A percentile compares a stretch with the other conserved stretches of the same genome.
Conservation (phyloP, 2,329 filamentous ascomycete species). For the Knufia fluminis region DNA sequence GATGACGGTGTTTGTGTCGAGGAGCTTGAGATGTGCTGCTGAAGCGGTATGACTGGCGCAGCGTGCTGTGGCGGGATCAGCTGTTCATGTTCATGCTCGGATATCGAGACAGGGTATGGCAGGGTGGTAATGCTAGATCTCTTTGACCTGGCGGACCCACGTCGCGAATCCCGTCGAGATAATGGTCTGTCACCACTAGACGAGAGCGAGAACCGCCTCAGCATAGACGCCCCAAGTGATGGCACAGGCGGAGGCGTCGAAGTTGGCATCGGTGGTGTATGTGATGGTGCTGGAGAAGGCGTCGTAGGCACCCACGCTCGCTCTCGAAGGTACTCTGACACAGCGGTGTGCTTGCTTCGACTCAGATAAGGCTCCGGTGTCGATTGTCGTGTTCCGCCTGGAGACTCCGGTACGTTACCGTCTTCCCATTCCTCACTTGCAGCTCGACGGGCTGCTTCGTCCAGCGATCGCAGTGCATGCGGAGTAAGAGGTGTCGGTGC, state of each 20-base stretch:
- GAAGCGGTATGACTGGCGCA: background rate
- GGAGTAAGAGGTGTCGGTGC: background rate
- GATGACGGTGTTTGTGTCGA: no score
- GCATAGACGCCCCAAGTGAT: background rate
- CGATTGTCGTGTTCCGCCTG: background rate
- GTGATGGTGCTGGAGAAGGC: background rate
- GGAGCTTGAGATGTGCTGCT: no score
- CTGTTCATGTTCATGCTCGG: background rate
- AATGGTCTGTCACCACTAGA: background rate
- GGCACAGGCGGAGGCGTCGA: background rate
- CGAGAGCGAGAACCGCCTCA: background rate
- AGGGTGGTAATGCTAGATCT: background rate
- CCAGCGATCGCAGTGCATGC: background rate
- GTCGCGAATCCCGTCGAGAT: background rate
- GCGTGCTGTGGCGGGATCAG: no score
- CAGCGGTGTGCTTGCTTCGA: background rate
- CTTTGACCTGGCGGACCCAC: background rate
- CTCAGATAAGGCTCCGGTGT: background rate
- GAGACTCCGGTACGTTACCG: background rate
- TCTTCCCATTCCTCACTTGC: background rate
- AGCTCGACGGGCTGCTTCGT: background rate
- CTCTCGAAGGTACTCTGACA: background rate
- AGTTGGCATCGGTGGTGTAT: background rate
- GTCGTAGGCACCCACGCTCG: background rate
- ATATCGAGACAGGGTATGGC: background rate